Evolutionary conservation across 139 green algal species (phyloP).

Genomic region (Tetradesmus obliquus): DNA sequence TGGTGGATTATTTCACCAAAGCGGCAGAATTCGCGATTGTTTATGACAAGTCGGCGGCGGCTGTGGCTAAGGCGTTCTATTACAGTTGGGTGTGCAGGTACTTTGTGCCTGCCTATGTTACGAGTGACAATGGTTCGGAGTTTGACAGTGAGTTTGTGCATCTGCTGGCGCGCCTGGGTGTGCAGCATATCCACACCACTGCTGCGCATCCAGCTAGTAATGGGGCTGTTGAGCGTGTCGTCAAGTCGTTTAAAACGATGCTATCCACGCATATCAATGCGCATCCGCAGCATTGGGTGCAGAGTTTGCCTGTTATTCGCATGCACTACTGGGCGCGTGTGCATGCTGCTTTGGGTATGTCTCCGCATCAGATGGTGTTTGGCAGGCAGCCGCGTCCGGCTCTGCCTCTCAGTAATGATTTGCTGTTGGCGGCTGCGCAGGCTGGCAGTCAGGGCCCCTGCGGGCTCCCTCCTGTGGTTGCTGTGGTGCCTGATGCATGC

Average conservation of each 20-base stretch:
- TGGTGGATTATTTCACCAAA: constrained; percentile 18
- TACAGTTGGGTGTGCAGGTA: constrained; percentile 22
- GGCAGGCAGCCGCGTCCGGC: neutral
- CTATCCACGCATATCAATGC: constrained; percentile 13
- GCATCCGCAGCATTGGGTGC: constrained; percentile 18
- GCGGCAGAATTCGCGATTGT: neutral
- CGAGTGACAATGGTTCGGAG: constrained; percentile 15
- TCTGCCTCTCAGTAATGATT: neutral
- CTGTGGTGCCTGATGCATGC: neutral
- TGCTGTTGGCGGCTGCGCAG: too few species aligned
- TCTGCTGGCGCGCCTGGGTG: neutral
- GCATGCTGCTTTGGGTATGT: constrained; percentile 34
- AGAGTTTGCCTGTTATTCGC: constrained; percentile 35
- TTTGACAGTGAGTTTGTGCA: constrained; percentile 21
- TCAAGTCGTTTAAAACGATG: constrained; percentile 14
- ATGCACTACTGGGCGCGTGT: constrained; percentile 9
- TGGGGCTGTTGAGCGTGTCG: constrained; percentile 23
- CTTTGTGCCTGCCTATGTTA: constrained; percentile 9
- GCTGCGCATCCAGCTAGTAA: constrained; percentile 5
- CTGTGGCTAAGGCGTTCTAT: neutral
- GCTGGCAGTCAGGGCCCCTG: neutral
- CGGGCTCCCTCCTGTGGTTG: neutral
- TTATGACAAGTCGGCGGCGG: neutral
- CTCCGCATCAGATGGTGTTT: constrained; percentile 30
- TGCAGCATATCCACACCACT: constrained; percentile 14